Conservation (phyloP, 2,329 filamentous ascomycete genomes). For the Neoscytalidium dimidiatum region DNA sequence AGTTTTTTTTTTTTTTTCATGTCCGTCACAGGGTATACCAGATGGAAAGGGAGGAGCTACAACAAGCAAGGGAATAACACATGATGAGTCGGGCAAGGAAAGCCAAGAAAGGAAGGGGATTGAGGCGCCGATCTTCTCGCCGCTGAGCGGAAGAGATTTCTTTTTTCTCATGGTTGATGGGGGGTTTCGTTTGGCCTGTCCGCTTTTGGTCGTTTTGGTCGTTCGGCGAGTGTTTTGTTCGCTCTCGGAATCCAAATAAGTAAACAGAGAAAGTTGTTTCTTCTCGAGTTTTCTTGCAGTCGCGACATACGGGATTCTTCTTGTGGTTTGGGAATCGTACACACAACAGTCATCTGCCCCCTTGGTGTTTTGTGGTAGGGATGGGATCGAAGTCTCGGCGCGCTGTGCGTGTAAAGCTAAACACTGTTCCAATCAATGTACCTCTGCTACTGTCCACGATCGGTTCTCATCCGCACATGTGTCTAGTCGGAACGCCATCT, state of each 20-base stretch:
- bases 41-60: slow-evolving; percentile 14
- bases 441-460: slow-evolving; percentile 2
- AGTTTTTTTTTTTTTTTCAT: slow-evolving; percentile 4
- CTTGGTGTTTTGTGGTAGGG: slow-evolving; percentile 1
- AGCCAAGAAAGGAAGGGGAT: slow-evolving; percentile 17
- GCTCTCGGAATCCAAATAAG: slow-evolving; percentile 14
- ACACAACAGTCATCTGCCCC: neutral
- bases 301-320: slow-evolving; percentile 1
- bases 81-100: slow-evolving; percentile 14
- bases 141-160: slow-evolving; percentile 18
- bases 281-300: slow-evolving; percentile 1
- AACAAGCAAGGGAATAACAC: slow-evolving; percentile 12
- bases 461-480: neutral
- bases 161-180: slow-evolving; percentile 8
- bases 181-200: slow-evolving; percentile 4
- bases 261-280: slow-evolving; percentile 10
- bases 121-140: slow-evolving; percentile 14
- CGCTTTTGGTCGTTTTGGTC: slow-evolving; percentile 16
- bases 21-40: slow-evolving; percentile 13
- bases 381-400: neutral
- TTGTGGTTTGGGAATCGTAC: slow-evolving; percentile 8
- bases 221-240: slow-evolving; percentile 13
- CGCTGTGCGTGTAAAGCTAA: slow-evolving; percentile 15
- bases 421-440: slow-evolving; percentile 14
- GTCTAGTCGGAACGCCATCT: neutral